Conservation (phyloP, 768 basidiomycete genomes). For the Leccinum boreale region DNA sequence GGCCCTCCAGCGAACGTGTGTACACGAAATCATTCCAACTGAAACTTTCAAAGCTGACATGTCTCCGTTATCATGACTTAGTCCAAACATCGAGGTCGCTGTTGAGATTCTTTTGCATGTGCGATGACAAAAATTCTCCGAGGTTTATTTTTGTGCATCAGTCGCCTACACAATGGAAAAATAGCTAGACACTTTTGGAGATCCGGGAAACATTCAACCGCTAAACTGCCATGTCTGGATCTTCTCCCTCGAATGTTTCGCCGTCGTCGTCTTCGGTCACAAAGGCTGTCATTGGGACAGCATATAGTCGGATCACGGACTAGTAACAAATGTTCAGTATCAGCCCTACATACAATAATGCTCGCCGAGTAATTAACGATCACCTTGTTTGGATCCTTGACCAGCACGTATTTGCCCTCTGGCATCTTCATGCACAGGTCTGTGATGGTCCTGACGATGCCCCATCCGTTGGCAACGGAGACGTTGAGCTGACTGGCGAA, state of each 20-base stretch:
- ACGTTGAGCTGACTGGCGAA: constrained; percentile 96
- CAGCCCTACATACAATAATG: neutral
- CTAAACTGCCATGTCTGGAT: constrained; percentile 35
- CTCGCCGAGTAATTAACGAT: constrained; percentile 20
- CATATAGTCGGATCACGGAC: constrained; percentile 92
- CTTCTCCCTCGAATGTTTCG: constrained; percentile 40
- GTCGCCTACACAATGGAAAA: neutral
- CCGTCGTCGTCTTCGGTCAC: constrained; percentile 76
- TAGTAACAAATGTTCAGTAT: constrained; percentile 33
- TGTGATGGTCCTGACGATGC: constrained; percentile 92
- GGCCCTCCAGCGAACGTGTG: constrained; percentile 78
- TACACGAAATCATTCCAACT: constrained; percentile 5
- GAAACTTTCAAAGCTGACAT: constrained; percentile 1
- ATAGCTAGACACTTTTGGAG: constrained; percentile 4
- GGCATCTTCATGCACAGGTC: constrained; percentile 96
- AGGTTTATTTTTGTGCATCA: neutral
- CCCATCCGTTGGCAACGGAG: constrained; percentile 95
- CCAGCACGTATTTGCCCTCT: constrained; percentile 95
- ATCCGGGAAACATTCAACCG: neutral
- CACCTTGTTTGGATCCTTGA: constrained; percentile 98
- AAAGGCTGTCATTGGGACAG: constrained; percentile 87
- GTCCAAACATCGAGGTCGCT: constrained; percentile 76
- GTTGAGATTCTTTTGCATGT: constrained; percentile 73
- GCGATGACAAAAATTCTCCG: constrained; percentile 7
- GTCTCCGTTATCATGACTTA: constrained; percentile 25